A percentile compares a stretch with the other conserved stretches of the same genome.
These are phyloP conservation scores for Phytophthora sp. DNA, from an alignment of 352 stramenopile species.

Conservation along the genomic window DNA sequence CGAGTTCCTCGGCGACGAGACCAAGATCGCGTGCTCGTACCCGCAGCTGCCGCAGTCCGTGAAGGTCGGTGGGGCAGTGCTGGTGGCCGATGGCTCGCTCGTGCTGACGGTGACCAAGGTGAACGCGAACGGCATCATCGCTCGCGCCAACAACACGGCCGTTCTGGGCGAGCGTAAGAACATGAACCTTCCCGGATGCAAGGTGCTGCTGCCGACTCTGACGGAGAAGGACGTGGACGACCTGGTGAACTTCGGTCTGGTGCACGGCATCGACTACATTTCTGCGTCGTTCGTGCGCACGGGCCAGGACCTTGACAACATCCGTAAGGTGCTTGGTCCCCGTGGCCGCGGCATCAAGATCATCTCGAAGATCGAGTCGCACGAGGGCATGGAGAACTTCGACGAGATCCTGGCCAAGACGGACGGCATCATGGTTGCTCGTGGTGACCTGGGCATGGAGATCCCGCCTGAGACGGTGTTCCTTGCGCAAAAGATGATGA, in stretches of 20 bases:
- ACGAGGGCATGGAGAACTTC: constrained; percentile 96
- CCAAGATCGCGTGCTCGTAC: constrained; percentile 95
- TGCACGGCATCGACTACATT: constrained; percentile 97
- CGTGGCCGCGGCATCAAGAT: constrained; percentile 92
- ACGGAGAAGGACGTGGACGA: constrained; percentile 94
- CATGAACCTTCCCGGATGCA: constrained; percentile 95
- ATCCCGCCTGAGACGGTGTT: constrained; percentile 98
- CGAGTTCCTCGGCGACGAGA: constrained; percentile 77
- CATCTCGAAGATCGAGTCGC: constrained; percentile 98
- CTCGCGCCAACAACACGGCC: constrained; percentile 77
- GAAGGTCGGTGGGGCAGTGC: constrained; percentile 89
- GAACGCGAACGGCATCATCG: constrained; percentile 75
- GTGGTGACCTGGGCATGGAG: constrained; percentile 98
- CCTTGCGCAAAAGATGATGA: constrained; percentile 99
- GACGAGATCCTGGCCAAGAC: constrained; percentile 96
- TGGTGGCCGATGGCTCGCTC: constrained; percentile 95
- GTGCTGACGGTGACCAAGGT: constrained; percentile 91
- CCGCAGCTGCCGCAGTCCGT: constrained; percentile 89
- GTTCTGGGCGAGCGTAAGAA: constrained; percentile 94
- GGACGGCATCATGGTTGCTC: constrained; percentile 99
- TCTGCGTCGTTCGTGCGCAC: constrained; percentile 98
- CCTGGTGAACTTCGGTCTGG: constrained; percentile 95
- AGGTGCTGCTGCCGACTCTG: constrained; percentile 92
- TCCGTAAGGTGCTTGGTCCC: constrained; percentile 90
- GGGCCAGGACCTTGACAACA: constrained; percentile 95